Conservation (phyloP, 2,329 filamentous ascomycete genomes). For the Exophiala dermatitidis region DNA sequence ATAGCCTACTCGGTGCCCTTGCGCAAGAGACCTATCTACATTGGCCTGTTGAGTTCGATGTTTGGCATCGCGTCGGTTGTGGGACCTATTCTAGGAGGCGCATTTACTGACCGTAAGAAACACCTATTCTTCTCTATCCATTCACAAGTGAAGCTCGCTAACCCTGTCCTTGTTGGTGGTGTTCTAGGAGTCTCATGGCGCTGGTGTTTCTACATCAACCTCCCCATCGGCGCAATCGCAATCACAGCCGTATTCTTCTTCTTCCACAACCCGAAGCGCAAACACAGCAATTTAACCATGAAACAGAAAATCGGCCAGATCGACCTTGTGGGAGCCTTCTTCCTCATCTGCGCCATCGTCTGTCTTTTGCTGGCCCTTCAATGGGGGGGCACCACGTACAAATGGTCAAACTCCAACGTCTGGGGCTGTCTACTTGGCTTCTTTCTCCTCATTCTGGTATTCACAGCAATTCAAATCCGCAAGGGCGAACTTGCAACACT, state of each 20-base stretch:
- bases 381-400: constrained; percentile 42
- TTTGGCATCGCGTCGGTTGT: constrained; percentile 48
- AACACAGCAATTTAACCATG: constrained; percentile 21
- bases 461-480: constrained; percentile 26
- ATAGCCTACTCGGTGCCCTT: constrained; percentile 26
- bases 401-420: constrained; percentile 47
- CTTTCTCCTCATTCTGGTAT: constrained; percentile 26
- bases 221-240: constrained; percentile 35
- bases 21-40: constrained; percentile 26
- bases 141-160: background rate
- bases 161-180: background rate
- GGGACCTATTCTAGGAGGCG: constrained; percentile 39
- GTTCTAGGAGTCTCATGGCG: constrained; percentile 34
- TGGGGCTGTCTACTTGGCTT: constrained; percentile 33
- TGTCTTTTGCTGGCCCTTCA: constrained; percentile 43
- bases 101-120: constrained; percentile 37
- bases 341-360: constrained; percentile 40
- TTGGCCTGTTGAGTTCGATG: constrained; percentile 46
- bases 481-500: constrained; percentile 27
- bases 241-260: constrained; percentile 31
- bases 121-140: no score
- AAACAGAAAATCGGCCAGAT: constrained; percentile 27
- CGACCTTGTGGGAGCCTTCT: constrained; percentile 26
- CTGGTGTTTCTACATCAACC: constrained; percentile 41
- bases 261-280: constrained; percentile 30